Conservation (phyloP, 1,284 basidiomycete genomes). For the Earliella scabrosa region DNA sequence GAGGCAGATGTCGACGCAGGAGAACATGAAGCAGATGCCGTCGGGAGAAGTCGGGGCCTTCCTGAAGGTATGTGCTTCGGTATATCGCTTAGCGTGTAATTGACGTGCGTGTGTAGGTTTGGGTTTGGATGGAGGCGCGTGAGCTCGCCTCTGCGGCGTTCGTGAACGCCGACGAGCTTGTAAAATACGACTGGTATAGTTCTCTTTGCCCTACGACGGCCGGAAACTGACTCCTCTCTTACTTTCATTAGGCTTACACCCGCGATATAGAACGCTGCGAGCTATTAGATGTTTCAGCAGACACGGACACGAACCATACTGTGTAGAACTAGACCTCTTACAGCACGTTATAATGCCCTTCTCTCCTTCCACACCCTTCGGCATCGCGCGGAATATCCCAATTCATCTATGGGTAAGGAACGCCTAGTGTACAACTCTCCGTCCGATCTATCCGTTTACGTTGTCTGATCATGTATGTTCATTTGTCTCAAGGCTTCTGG, state of each 20-base stretch:
- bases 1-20: slow-evolving; percentile 83
- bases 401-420: not conserved
- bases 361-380: not conserved
- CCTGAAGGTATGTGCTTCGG: slow-evolving; percentile 67
- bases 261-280: slow-evolving; percentile 29
- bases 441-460: too few relatives aligned
- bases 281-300: slow-evolving; percentile 3
- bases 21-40: slow-evolving; percentile 67
- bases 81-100: not conserved
- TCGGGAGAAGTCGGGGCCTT: slow-evolving; percentile 79
- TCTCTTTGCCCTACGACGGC: not conserved
- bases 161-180: slow-evolving; percentile 77
- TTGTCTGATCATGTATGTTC: not conserved
- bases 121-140: slow-evolving; percentile 91
- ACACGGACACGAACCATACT: slow-evolving; percentile 11
- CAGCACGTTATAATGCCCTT: slow-evolving; percentile 13
- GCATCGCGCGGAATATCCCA: not conserved
- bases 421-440: not conserved
- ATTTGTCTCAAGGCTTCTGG: slow-evolving; percentile 3
- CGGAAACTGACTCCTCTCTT: not conserved
- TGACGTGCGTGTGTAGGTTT: slow-evolving; percentile 56
- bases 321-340: slow-evolving; percentile 21
- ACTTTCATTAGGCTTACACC: slow-evolving; percentile 36
- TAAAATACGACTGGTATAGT: slow-evolving; percentile 77
- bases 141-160: slow-evolving; percentile 81